Percentiles rank a stretch among this genome's conserved stretches.
These are phyloP conservation scores for Tilletia indica DNA, from an alignment of 1,284 basidiomycete species.

Conservation along the genomic window DNA sequence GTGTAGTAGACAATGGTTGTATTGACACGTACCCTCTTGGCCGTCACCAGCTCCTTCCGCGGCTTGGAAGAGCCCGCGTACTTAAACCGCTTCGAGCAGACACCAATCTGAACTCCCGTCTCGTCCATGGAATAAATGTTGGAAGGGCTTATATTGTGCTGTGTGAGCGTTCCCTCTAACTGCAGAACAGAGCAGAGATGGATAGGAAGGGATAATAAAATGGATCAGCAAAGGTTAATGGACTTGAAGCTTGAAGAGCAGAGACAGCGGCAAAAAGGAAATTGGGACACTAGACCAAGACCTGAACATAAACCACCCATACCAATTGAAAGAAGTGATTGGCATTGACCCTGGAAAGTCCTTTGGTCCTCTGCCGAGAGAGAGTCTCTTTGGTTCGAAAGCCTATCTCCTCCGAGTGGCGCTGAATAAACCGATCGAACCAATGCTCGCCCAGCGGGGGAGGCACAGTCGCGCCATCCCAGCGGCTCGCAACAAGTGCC, in stretches of 20 bases:
- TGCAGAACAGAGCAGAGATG: neutral
- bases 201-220: no score
- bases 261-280: neutral
- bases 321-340: neutral
- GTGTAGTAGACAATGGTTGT: neutral
- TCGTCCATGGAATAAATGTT: no score
- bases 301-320: no score
- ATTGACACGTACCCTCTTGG: neutral
- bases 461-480: neutral
- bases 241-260: neutral
- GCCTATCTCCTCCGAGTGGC: neutral
- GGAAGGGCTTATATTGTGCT: no score
- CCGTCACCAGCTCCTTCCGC: neutral
- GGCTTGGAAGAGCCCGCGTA: neutral
- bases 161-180: neutral
- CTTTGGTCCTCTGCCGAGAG: neutral
- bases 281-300: neutral
- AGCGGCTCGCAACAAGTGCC: neutral
- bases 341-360: neutral
- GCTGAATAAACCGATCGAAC: neutral
- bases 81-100: neutral
- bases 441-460: neutral
- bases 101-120: no score
- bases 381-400: neutral
- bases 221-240: no score